Conservation (phyloP, 192 early-diverging fungal genomes). For the Spizellomyces punctatus region DNA sequence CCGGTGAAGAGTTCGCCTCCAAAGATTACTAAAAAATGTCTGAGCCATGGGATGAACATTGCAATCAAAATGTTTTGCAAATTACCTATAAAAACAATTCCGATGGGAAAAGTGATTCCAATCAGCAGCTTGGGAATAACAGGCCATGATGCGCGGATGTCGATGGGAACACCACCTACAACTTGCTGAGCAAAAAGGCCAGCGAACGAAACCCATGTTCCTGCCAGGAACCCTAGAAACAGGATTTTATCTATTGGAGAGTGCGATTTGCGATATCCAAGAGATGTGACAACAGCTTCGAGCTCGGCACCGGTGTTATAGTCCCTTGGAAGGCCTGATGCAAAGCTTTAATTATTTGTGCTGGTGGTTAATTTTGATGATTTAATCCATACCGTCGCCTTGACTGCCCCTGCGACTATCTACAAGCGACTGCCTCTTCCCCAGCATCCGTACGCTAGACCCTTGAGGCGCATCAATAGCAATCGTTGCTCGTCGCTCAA, state of each 20-base stretch:
- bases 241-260: conserved; percentile 12
- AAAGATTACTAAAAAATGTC: conserved; percentile 19
- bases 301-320: conserved; percentile 33
- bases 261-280: conserved; percentile 14
- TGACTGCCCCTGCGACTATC: too few relatives aligned
- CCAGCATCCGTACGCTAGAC: not conserved
- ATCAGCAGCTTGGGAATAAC: conserved; percentile 29
- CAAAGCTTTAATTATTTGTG: not conserved
- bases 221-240: conserved; percentile 26
- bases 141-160: conserved; percentile 25
- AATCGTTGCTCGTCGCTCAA: conserved; percentile 21
- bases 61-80: too few relatives aligned
- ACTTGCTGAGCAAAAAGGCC: conserved; percentile 30
- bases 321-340: conserved; percentile 16
- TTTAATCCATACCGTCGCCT: too few relatives aligned
- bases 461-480: conserved; percentile 8
- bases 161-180: conserved; percentile 30
- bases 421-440: not conserved
- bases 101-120: conserved; percentile 35
- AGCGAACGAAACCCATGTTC: conserved; percentile 29
- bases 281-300: conserved; percentile 4
- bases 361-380: too few relatives aligned
- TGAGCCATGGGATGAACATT: too few relatives aligned
- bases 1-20: conserved; percentile 43
- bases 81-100: conserved; percentile 30